Percentiles rank a stretch among this genome's conserved stretches.
These are phyloP conservation scores for Ogataea nonfermentans DNA, from an alignment of 805 yeast species.

Conservation along the genomic window DNA sequence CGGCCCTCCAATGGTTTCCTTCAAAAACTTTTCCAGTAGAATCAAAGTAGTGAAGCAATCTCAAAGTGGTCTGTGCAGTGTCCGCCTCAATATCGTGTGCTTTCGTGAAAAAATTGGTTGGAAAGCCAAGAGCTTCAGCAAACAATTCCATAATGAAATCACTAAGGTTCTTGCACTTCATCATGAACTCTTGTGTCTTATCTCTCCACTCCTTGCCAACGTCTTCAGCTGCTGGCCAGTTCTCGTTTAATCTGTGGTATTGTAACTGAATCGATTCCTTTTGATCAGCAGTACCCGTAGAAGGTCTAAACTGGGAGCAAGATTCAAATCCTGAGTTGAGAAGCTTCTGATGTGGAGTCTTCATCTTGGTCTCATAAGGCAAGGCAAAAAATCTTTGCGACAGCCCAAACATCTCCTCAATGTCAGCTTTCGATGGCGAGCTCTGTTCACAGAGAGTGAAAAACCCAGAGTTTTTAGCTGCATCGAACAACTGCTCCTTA, in stretches of 20 bases:
- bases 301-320: slow-evolving; percentile 35
- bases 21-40: slow-evolving; percentile 25
- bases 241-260: slow-evolving; percentile 29
- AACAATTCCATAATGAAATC: slow-evolving; percentile 29
- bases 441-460: slow-evolving; percentile 34
- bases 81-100: slow-evolving; percentile 29
- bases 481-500: slow-evolving; percentile 30
- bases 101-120: slow-evolving; percentile 27
- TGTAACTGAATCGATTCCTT: slow-evolving; percentile 36
- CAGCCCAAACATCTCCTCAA: slow-evolving; percentile 29
- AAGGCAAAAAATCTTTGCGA: slow-evolving; percentile 27
- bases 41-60: slow-evolving; percentile 35
- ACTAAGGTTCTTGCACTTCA: slow-evolving; percentile 28
- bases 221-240: slow-evolving; percentile 34
- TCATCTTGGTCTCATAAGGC: slow-evolving; percentile 27
- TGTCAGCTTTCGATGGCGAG: slow-evolving; percentile 31
- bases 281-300: slow-evolving; percentile 35
- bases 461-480: slow-evolving; percentile 33
- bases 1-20: slow-evolving; percentile 36
- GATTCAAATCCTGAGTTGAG: slow-evolving; percentile 36
- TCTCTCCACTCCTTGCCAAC: slow-evolving; percentile 33
- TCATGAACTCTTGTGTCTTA: slow-evolving; percentile 23
- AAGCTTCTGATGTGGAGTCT: slow-evolving; percentile 33
- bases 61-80: slow-evolving; percentile 36
- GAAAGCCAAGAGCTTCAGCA: slow-evolving; percentile 33